A percentile compares a stretch with the other conserved stretches of the same genome.
phyloP scores from a whole-genome alignment of 163 green algal species.

The Chlamydomonas reinhardtii region DNA sequence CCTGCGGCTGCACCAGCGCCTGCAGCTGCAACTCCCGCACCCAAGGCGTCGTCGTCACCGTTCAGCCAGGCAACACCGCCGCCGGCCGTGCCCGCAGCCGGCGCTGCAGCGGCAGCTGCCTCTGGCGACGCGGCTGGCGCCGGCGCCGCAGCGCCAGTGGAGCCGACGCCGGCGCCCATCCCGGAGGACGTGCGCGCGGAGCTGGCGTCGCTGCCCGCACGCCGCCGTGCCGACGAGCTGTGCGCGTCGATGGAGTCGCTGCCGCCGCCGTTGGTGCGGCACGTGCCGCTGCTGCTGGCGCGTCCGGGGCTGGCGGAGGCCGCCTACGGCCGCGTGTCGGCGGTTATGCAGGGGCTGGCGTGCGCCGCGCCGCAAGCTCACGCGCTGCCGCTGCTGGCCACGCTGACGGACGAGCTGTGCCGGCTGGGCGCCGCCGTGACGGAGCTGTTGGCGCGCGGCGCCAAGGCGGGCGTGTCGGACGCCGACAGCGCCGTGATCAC shows the following conservation, averaged over 20 bases:
- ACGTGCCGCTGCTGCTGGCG: slow-evolving; percentile 69
- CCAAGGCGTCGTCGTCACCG: no score
- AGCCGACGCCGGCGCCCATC: background rate
- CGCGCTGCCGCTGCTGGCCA: slow-evolving; percentile 68
- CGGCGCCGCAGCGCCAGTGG: background rate
- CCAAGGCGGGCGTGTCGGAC: slow-evolving; percentile 51
- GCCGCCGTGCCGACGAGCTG: slow-evolving; percentile 28
- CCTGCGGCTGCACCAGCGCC: background rate
- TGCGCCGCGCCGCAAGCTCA: slow-evolving; percentile 61
- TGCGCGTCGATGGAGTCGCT: slow-evolving; percentile 49
- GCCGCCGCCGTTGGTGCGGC: slow-evolving; percentile 57
- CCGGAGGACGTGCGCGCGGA: background rate
- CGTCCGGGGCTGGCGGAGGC: slow-evolving; percentile 71
- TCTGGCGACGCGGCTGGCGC: no score
- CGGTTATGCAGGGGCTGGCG: slow-evolving; percentile 72
- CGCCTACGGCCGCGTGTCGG: slow-evolving; percentile 66
- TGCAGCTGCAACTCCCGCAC: background rate
- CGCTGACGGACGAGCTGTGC: slow-evolving; percentile 66
- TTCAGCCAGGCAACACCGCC: no score
- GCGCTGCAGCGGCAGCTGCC: background rate
- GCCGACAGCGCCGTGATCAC: slow-evolving; percentile 53
- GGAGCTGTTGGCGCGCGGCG: slow-evolving; percentile 51
- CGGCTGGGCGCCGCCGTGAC: slow-evolving; percentile 45
- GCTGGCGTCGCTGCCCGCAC: slow-evolving; percentile 12
- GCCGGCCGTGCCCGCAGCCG: no score